phyloP scores from a whole-genome alignment of 2,329 filamentous ascomycete species.

The Trichothecium roseum region DNA sequence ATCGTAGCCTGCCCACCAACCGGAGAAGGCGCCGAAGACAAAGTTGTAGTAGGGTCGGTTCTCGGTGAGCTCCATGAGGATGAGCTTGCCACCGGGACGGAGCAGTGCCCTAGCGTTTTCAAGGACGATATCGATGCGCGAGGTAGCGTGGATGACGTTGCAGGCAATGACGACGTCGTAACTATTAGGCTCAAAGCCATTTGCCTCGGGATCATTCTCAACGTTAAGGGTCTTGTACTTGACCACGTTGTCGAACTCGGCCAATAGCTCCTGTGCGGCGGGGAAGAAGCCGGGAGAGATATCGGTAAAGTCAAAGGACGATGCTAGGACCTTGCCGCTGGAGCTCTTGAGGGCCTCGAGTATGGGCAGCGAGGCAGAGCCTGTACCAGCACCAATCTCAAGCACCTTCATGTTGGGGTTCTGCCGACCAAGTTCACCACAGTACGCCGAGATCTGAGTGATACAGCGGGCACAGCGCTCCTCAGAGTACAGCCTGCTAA shows the following conservation, averaged over 20 bases:
- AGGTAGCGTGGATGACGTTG: slow-evolving; percentile 5
- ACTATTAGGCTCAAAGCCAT: slow-evolving; percentile 1
- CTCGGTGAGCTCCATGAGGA: slow-evolving; percentile 4
- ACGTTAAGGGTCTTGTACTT: slow-evolving; percentile 4
- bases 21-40: slow-evolving; percentile 21
- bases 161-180: slow-evolving; percentile 4
- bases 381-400: slow-evolving; percentile 30
- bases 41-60: slow-evolving; percentile 9
- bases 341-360: slow-evolving; percentile 18
- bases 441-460: slow-evolving; percentile 1
- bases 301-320: slow-evolving; percentile 36
- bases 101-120: slow-evolving; percentile 2
- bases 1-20: slow-evolving; percentile 26
- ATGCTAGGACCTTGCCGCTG: background rate
- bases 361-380: slow-evolving; percentile 23
- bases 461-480: background rate
- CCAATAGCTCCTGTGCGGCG: slow-evolving; percentile 14
- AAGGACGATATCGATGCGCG: slow-evolving; percentile 1
- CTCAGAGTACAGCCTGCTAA: slow-evolving; percentile 1
- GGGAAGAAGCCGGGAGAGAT: slow-evolving; percentile 31
- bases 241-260: slow-evolving; percentile 10
- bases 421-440: background rate
- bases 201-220: background rate
- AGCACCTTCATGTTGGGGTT: slow-evolving; percentile 14
- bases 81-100: slow-evolving; percentile 5